Percentiles rank a stretch among this genome's conserved stretches.
These are phyloP conservation scores for Volutella citrinella DNA, from an alignment of 2,329 filamentous ascomycete species.

Conservation along the genomic window DNA sequence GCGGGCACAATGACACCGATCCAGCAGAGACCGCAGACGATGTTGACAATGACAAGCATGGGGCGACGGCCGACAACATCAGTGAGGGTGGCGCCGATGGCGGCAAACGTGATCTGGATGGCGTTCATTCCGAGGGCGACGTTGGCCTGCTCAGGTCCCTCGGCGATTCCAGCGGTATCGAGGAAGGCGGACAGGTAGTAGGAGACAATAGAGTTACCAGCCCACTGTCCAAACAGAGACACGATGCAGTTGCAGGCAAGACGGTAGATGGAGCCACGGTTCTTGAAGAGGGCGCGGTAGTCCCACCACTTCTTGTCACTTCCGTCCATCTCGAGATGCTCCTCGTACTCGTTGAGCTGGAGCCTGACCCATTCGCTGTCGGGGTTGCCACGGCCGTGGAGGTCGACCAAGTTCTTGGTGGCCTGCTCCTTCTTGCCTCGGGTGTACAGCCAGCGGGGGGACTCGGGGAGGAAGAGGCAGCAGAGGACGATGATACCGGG, in stretches of 20 bases:
- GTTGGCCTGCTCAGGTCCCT: constrained; percentile 37
- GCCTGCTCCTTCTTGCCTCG: constrained; percentile 29
- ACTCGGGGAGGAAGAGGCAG: constrained; percentile 31
- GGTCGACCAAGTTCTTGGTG: constrained; percentile 30
- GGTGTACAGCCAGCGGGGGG: constrained; percentile 39
- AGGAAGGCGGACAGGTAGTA: constrained; percentile 52
- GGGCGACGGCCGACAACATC: constrained; percentile 50
- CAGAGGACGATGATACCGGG: constrained; percentile 31
- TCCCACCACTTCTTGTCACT: constrained; percentile 48
- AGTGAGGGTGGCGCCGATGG: constrained; percentile 45
- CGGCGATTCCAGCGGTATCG: constrained; percentile 46
- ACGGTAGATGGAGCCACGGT: constrained; percentile 38
- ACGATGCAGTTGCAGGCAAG: constrained; percentile 41
- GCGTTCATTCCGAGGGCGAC: constrained; percentile 48
- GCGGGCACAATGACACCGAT: constrained; percentile 45
- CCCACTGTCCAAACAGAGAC: constrained; percentile 46
- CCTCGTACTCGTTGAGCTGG: constrained; percentile 42
- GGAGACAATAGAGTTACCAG: constrained; percentile 39
- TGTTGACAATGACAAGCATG: constrained; percentile 45
- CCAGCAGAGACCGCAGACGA: constrained; percentile 46
- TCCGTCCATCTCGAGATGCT: constrained; percentile 42
- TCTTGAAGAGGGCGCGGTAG: constrained; percentile 42
- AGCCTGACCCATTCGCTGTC: constrained; percentile 30
- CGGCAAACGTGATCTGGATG: constrained; percentile 46
- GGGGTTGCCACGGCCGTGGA: constrained; percentile 42